Evolutionary conservation across 257 asterid species (phyloP).

Genomic region (Solanum neorickii): DNA sequence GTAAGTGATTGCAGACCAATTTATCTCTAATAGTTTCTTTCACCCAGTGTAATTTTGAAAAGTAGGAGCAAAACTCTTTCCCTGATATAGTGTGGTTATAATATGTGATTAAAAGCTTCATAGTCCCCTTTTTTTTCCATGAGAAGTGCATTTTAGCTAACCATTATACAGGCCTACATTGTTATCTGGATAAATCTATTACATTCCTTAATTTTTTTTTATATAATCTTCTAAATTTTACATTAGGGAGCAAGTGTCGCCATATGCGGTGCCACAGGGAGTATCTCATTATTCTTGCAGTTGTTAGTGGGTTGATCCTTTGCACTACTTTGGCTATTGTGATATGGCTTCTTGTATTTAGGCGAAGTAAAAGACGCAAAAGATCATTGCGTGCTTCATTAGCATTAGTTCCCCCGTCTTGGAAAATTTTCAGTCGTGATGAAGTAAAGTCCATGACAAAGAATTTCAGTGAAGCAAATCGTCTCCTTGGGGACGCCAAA

Average conservation of each 20-base stretch:
- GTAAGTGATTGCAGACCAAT: conserved; percentile 22
- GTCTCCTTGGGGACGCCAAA: conserved; percentile 91
- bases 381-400: conserved; percentile 81
- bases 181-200: neutral
- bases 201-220: neutral
- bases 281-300: conserved; percentile 76
- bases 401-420: conserved; percentile 85
- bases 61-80: neutral
- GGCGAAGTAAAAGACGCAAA: conserved; percentile 61
- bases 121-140: neutral
- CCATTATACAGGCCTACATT: neutral
- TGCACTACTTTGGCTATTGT: conserved; percentile 72
- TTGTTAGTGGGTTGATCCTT: conserved; percentile 83
- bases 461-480: conserved; percentile 92
- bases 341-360: conserved; percentile 74
- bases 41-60: neutral
- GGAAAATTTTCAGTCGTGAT: conserved; percentile 83
- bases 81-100: neutral
- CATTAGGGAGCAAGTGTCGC: conserved; percentile 59
- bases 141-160: neutral
- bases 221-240: neutral
- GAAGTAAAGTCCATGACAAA: conserved; percentile 86
- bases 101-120: neutral
- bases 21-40: neutral
- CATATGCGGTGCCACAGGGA: conserved; percentile 85